phyloP scores from a whole-genome alignment of 306 rosid genomes.

The Mimosa pudica region DNA sequence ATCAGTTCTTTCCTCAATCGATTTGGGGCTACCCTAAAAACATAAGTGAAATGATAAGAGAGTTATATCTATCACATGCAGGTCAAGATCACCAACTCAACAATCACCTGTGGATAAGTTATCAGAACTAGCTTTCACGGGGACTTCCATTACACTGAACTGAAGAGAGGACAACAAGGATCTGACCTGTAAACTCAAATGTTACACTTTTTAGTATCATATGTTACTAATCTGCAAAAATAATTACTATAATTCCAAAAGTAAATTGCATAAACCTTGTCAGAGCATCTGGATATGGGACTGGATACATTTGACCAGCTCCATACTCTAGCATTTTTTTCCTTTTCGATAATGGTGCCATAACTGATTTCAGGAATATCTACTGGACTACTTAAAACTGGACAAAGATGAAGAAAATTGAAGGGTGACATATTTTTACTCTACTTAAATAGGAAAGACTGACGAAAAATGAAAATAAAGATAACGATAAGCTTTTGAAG shows the following conservation, averaged over 20 bases:
- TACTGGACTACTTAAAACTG: conserved; percentile 90
- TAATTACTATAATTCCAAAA: conserved; percentile 8
- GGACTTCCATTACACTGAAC: conserved; percentile 69
- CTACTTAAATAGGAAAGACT: conserved; percentile 11
- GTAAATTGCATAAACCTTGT: conserved; percentile 59
- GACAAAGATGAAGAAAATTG: conserved; percentile 36
- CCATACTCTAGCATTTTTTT: conserved; percentile 57
- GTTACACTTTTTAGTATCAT: conserved; percentile 29
- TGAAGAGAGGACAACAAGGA: conserved; percentile 69
- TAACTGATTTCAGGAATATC: conserved; percentile 84
- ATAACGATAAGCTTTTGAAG: conserved; percentile 32
- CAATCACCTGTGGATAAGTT: conserved; percentile 66
- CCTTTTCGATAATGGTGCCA: conserved; percentile 61
- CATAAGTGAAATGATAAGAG: conserved; percentile 18
- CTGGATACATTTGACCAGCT: conserved; percentile 71
- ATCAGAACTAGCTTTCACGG: conserved; percentile 70
- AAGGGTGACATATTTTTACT: conserved; percentile 14
- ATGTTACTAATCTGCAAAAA: conserved; percentile 29
- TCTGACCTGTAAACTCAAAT: conserved; percentile 57
- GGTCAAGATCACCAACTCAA: conserved; percentile 22
- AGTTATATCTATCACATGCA: conserved; percentile 25
- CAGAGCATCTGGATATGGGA: conserved; percentile 64
- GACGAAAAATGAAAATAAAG: conserved; percentile 5
- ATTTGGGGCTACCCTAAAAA: conserved; percentile 14
- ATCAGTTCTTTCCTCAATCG: conserved; percentile 2